phyloP scores from a whole-genome alignment of 139 green algal genomes.

The Edaphochlamys debaryana region DNA sequence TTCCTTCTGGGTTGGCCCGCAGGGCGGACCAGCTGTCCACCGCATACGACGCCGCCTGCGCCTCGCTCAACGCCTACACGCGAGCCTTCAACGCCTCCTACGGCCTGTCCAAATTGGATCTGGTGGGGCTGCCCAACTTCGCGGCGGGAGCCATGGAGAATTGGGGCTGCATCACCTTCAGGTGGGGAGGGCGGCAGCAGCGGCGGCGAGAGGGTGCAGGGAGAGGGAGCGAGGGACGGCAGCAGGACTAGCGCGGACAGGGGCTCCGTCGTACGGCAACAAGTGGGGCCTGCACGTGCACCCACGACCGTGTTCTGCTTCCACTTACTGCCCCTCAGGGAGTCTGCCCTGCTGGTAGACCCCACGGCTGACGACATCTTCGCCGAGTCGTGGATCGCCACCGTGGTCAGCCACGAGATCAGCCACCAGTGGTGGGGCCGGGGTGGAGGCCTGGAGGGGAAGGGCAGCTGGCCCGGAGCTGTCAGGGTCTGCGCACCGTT shows the following conservation, averaged over 20 bases:
- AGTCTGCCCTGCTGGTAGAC: constrained; percentile 79
- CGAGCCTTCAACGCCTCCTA: constrained; percentile 47
- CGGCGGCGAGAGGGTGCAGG: no score
- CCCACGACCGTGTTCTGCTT: no score
- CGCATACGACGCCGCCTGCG: constrained; percentile 55
- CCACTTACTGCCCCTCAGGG: constrained; percentile 29
- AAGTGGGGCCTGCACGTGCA: no score
- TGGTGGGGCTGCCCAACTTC: constrained; percentile 94
- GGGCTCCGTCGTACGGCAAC: no score
- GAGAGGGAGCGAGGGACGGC: no score
- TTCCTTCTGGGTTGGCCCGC: no score
- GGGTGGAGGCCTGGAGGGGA: not conserved
- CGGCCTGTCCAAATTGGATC: constrained; percentile 86
- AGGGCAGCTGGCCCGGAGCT: no score
- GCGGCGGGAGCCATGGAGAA: constrained; percentile 96
- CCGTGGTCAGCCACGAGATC: constrained; percentile 47
- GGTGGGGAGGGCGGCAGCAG: constrained; percentile 1
- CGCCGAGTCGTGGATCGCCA: not conserved
- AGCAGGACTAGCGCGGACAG: no score
- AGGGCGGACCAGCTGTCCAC: constrained; percentile 41
- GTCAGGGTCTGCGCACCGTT: no score
- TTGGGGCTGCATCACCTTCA: constrained; percentile 81
- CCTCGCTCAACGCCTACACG: constrained; percentile 41
- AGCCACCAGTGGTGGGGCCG: constrained; percentile 45
- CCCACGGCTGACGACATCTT: constrained; percentile 40